These are phyloP conservation scores for Claviceps africana DNA, from an alignment of 2,329 filamentous ascomycete genomes.

Conservation along the genomic window DNA sequence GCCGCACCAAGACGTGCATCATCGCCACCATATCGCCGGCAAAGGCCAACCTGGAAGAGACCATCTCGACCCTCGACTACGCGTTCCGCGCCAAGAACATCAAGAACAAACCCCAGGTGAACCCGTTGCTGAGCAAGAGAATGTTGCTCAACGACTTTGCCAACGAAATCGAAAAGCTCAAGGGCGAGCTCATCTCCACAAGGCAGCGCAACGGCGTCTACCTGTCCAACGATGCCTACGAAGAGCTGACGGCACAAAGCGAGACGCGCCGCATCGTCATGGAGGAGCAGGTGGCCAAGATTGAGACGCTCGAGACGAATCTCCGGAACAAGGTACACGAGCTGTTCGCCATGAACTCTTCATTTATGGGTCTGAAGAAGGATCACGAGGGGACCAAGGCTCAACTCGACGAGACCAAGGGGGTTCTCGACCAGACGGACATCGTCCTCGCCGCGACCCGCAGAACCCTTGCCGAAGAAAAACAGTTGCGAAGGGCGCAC, in stretches of 20 bases:
- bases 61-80: conserved; percentile 94
- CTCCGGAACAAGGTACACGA: conserved; percentile 90
- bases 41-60: conserved; percentile 91
- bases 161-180: conserved; percentile 82
- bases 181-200: conserved; percentile 84
- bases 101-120: conserved; percentile 91
- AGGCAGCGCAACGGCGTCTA: conserved; percentile 92
- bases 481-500: conserved; percentile 66
- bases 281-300: conserved; percentile 83
- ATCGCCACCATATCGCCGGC: conserved; percentile 93
- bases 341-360: conserved; percentile 71
- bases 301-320: conserved; percentile 83
- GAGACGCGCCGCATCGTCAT: conserved; percentile 83
- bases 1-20: conserved; percentile 94
- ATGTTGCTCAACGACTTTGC: conserved; percentile 84
- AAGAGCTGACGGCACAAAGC: conserved; percentile 81
- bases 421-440: conserved; percentile 76
- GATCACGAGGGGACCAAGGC: conserved; percentile 68
- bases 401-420: conserved; percentile 65
- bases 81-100: conserved; percentile 98
- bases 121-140: conserved; percentile 84
- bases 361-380: conserved; percentile 77
- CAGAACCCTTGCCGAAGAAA: conserved; percentile 66
- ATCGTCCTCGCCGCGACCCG: conserved; percentile 66
- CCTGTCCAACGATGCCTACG: conserved; percentile 73